Evolutionary conservation across 768 basidiomycete species (phyloP), one percentile per base, ranked within the genome.

Genomic region (Serendipita sp.): DNA sequence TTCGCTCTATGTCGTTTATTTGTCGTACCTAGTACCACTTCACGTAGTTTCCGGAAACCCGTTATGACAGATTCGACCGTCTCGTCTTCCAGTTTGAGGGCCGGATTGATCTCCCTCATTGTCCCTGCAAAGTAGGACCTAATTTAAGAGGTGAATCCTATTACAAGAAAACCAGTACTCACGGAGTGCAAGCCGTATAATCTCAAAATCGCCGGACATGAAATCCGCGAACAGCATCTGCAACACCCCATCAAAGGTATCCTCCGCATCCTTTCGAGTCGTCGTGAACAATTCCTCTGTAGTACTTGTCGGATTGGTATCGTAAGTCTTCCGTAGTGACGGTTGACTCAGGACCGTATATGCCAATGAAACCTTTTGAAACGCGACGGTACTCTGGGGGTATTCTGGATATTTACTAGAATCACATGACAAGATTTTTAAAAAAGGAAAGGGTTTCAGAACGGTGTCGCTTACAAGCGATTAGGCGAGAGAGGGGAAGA

Each of bases 301-400:
- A 30, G 76, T 74, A 41, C 38, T 5, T 28, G 76, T 74, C 8
- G 34, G 58, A 44, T 79, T 80, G 58, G 74, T 75, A 71, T 92
- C 91, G 71, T 93, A 93, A 38, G 80, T 68, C 13, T 83, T 80
- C 68, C 83, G 81, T 3, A 84, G 81, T 13, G 82, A 76, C 0
- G 91, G 86, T 63, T 85, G 84, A 69, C 85, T 86, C 65, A 92
- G 83, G 7, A 89, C 82, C 68, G 87, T 81, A 69, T 92, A 92
- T 1, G 91, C 90, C 15, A 89, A 82, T 3, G 88, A 86, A 3
- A 93, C 86, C 69, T 86, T 88, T 71, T 93, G 91, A 72, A 93
- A 93, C 0, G 91, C 91, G 18, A 81, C 77, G 0, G 91, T 93
- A 16, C 91, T 86, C 53, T 85, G 80, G 3, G 86, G 83, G 70